Base-by-base conservation (phyloP, 139 green algal species). In the Picochlorum sp. region DNA sequence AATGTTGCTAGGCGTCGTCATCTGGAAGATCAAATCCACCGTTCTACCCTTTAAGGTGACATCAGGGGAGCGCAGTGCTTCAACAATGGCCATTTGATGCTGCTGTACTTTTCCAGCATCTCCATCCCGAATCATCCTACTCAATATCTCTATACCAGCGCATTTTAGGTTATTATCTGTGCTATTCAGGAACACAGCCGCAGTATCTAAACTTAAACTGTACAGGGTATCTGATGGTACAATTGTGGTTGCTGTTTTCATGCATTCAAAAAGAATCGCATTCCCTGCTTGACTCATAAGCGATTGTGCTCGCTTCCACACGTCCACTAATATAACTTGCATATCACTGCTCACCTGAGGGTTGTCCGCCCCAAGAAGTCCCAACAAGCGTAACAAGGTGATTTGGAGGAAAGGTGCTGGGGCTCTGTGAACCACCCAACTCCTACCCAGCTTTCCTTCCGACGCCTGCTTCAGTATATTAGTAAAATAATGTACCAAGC, bases 321-420 rank as follows among this genome's bases (percentile, higher is more conserved):
- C 75, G 34, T 89, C 82, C 3, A 52, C 59, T 26, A 98, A 65
- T 34, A 97, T 85, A 0, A 74, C 62, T 58, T 92, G 89, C 85
- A 97, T 96, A 77, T 96, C 85, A 49, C 92, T 87, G 44, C 64
- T 85, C 14, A 83, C 71, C 0, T 62, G 47, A 24, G 21, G 20
- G 73, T 98, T 90, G 3, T 78, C 69, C 2, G 76, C 74, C 10
- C 89, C 92, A 65, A 98, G 80, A 52, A 81, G 18, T 16, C 75
- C 84, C 62, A 98, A 72, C 21, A 97, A 80, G 68, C 89, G 89
- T 62, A 98, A 75, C 52, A 98, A 81, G 78, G 91, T 92, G 65
- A 97, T 93, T 87, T 98, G 93, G 26, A 98, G 88, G 76, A 99
- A 99, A 24, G 94, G 94, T 10, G 93, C 94, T 41, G 94, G 91